These are phyloP conservation scores for Benincasa hispida DNA, from an alignment of 306 rosid genomes.

Conservation along the genomic window DNA sequence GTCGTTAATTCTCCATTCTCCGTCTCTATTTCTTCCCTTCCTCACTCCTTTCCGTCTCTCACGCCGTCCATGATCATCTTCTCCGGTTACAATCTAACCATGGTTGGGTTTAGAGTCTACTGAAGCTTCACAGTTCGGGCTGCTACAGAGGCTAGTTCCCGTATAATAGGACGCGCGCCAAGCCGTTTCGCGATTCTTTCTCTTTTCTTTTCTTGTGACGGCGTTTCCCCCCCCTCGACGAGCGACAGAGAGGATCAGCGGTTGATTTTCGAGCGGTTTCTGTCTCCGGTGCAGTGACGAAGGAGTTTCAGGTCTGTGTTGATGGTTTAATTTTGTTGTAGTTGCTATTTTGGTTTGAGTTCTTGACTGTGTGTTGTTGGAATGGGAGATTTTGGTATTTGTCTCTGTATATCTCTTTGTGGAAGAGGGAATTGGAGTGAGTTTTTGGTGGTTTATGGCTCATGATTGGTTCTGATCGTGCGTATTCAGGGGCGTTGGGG, in stretches of 20 bases:
- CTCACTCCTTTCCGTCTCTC: not conserved
- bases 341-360: not conserved
- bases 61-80: constrained; percentile 10
- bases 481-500: not conserved
- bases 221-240: constrained; percentile 21
- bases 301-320: not conserved
- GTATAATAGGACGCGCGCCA: constrained; percentile 40
- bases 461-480: constrained; percentile 5
- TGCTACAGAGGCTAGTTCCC: constrained; percentile 16
- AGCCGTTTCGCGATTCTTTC: constrained; percentile 23
- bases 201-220: constrained; percentile 16
- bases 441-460: not conserved
- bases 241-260: constrained; percentile 3
- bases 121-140: constrained; percentile 11
- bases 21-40: not conserved
- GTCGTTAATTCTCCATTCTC: not conserved
- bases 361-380: not conserved
- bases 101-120: constrained; percentile 13
- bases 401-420: not conserved
- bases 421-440: not conserved
- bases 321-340: not conserved
- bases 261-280: constrained; percentile 13
- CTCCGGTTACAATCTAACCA: constrained; percentile 25
- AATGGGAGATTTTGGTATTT: not conserved
- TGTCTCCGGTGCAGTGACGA: not conserved